phyloP scores from a whole-genome alignment of 163 green algal species.

The Coccomyxa subellipsoidea region DNA sequence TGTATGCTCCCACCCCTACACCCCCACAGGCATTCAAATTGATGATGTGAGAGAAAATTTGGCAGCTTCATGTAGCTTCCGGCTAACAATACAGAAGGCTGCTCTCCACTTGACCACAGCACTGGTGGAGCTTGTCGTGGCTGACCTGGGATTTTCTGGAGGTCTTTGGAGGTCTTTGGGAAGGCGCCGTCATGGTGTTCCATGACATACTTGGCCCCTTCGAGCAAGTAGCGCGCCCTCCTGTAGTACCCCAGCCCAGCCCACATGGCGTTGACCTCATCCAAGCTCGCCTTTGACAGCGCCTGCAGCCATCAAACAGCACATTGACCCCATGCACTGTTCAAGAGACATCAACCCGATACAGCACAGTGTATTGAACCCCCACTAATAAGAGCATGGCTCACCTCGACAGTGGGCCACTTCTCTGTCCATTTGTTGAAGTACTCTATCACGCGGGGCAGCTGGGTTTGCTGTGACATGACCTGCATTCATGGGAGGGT shows the following conservation, averaged over 20 bases:
- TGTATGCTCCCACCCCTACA: constrained; percentile 77
- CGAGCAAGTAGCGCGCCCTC: constrained; percentile 76
- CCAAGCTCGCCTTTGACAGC: constrained; percentile 73
- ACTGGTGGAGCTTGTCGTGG: too few species aligned
- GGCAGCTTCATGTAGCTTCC: too few species aligned
- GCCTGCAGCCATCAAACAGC: constrained; percentile 6
- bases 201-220: constrained; percentile 73
- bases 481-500: too few species aligned
- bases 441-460: constrained; percentile 82
- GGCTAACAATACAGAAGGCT: too few species aligned
- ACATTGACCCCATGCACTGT: too few species aligned
- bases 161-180: constrained; percentile 57
- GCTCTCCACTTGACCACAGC: too few species aligned
- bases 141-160: constrained; percentile 80
- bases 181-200: constrained; percentile 66
- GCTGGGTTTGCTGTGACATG: constrained; percentile 95
- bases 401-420: constrained; percentile 80
- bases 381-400: too few species aligned
- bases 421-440: constrained; percentile 78
- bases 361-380: too few species aligned
- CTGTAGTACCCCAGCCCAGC: constrained; percentile 96
- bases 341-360: too few species aligned
- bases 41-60: too few species aligned
- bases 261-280: constrained; percentile 90
- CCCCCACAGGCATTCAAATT: not conserved